Base-by-base conservation (phyloP, 148 eudicot genomes). In the Amaranthus palmeri region DNA sequence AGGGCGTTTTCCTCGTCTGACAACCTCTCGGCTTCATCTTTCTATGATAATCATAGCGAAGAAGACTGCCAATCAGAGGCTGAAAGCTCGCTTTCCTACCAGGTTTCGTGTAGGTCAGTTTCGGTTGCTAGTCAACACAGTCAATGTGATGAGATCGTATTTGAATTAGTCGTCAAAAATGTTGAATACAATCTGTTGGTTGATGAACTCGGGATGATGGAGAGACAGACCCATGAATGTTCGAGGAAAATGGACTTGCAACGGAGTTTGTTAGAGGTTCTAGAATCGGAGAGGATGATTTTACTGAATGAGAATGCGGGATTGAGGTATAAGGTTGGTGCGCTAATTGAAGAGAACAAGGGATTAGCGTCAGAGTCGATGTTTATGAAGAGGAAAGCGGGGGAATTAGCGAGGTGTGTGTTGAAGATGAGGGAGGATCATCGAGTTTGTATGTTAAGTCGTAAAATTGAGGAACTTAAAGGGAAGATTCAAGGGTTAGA, bases 231-330 rank as follows among this genome's bases (percentile, higher is more conserved):
- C 54, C 50, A 56, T 11, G 96, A 89, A 54, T 82, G 85, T 1
- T 79, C 81, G 4, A 86, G 83, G 83, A 88, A 90, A 79, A 82
- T 82, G 4, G 92, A 82, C 70, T 72, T 90, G 62, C 96, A 90
- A 61, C 75, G 72, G 81, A 90, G 89, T 74, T 75, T 90, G 65
- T 55, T 88, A 41, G 92, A 87, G 65, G 92, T 88, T 67, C 59
- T 88, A 54, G 96, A 90, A 70, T 87, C 92, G 1, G 96, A 90
- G 80, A 88, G 92, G 78, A 18, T 90, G 68, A 85, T 90, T 15
- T 75, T 90, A 41, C 68, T 86, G 68, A 88, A 86, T 40, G 96
- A 90, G 69, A 90, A 90, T 15, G 82, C 88, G 6, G 78, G 84
- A 43, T 69, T 90, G 73, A 85, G 81, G 75, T 87, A 85, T 68